Evolutionary conservation across 495 filamentous ascomycete genomes (phyloP), one percentile per base, ranked within the genome.

Genomic region (Talaromyces ruber): DNA sequence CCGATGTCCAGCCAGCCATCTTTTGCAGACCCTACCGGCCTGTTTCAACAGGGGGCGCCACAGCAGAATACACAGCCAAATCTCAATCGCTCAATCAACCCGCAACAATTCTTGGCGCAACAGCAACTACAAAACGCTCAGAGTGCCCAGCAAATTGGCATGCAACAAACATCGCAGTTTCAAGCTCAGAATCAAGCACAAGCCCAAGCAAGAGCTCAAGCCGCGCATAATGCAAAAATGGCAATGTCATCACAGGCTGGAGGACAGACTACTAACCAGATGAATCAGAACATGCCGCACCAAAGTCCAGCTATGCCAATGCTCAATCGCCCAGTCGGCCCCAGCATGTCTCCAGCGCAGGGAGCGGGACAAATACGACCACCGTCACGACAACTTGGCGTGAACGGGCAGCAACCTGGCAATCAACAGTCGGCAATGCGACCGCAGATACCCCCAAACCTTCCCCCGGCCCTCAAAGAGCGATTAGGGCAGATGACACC

Each of bases 251-350:
- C 70, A 5, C 76, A 79, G 56, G 64, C 66, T 58, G 50, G 29
- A 50, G 71, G 69, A 5, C 75, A 77, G 57, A 72, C 63, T 7
- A 70, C 67, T 60, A 47, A 69, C 21, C 74, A 77, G 58, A 55
- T 72, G 37, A 71, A 74, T 18, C 69, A 74, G 29, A 77, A 79
- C 51, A 72, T 79, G 25, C 43, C 76, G 1, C 80, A 80, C 57
- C 81, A 83, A 59, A 82, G 75, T 58, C 77, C 81, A 7, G 78
- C 76, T 3, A 86, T 87, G 84, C 74, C 82, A 0, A 84, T 82
- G 73, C 71, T 86, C 43, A 88, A 84, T 43, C 80, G 81, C 55
- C 82, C 83, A 0, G 81, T 86, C 72, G 74, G 72, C 22, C 75
- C 78, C 4, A 76, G 79, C 52, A 78, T 79, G 68, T 79, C 77